Conservation (phyloP, 805 yeast genomes). For the Metschnikowia santaceciliae region DNA sequence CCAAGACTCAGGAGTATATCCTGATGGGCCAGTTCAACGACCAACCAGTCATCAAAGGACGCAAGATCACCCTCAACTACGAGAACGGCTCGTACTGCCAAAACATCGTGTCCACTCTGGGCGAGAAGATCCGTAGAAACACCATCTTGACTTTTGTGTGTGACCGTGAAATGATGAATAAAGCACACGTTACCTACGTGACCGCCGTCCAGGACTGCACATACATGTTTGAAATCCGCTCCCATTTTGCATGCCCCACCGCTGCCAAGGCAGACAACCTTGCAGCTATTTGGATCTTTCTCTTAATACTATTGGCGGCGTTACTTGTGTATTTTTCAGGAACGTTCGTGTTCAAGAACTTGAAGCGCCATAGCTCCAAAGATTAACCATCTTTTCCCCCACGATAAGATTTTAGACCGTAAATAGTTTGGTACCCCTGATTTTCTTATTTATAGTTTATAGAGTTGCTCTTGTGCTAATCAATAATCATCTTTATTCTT, state of each 20-base stretch:
- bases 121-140: constrained; percentile 52
- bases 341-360: constrained; percentile 27
- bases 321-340: constrained; percentile 42
- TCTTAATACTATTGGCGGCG: constrained; percentile 44
- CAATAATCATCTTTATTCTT: not conserved
- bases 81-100: constrained; percentile 61
- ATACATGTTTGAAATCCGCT: constrained; percentile 78
- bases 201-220: constrained; percentile 75
- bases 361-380: constrained; percentile 5
- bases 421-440: too few relatives aligned
- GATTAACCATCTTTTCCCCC: not conserved
- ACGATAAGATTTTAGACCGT: too few relatives aligned
- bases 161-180: constrained; percentile 65
- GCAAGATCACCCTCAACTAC: constrained; percentile 66
- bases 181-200: constrained; percentile 64
- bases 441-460: too few relatives aligned
- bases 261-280: constrained; percentile 25
- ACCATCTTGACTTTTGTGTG: constrained; percentile 71
- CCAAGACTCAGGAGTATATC: constrained; percentile 33
- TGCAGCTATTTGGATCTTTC: constrained; percentile 48
- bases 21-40: constrained; percentile 63
- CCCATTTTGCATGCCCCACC: constrained; percentile 84
- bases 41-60: constrained; percentile 65
- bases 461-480: not conserved
- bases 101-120: constrained; percentile 34